Evolutionary conservation across 306 rosid genomes (phyloP).

Genomic region (Luffa acutangula): DNA sequence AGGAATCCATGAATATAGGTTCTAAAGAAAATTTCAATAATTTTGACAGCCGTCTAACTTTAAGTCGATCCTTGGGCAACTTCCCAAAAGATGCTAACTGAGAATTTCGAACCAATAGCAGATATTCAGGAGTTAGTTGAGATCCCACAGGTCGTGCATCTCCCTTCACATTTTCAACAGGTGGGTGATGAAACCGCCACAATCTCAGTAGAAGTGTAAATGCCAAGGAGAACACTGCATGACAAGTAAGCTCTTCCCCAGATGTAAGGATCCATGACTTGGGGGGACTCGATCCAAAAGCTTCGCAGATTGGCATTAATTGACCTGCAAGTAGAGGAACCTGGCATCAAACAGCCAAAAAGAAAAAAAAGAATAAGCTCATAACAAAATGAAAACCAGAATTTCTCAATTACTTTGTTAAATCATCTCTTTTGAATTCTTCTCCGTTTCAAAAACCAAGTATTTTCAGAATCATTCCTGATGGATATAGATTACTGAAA

Average conservation of each 20-base stretch:
- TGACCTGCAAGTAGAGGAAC: constrained; percentile 77
- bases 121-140: constrained; percentile 67
- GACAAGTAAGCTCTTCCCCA: constrained; percentile 67
- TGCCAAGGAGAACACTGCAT: constrained; percentile 74
- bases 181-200: constrained; percentile 81
- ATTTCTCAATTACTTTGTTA: not conserved
- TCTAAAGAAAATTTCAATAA: constrained; percentile 28
- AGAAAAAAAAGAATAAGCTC: constrained; percentile 13
- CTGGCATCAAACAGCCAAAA: constrained; percentile 35
- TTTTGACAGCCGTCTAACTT: constrained; percentile 45
- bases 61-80: constrained; percentile 41
- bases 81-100: constrained; percentile 41
- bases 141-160: constrained; percentile 56
- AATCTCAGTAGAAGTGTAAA: constrained; percentile 72
- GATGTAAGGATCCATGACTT: constrained; percentile 42
- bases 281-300: constrained; percentile 62
- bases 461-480: not conserved
- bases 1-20: constrained; percentile 56
- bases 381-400: constrained; percentile 3
- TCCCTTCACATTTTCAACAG: constrained; percentile 51
- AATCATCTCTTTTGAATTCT: not conserved
- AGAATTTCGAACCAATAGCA: constrained; percentile 64
- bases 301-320: constrained; percentile 76
- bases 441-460: not conserved
- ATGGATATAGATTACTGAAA: not conserved